Evolutionary conservation across 202 grass and related monocot species (phyloP), one percentile per base, ranked within the genome.

Genomic region (Alloteropsis angusta): DNA sequence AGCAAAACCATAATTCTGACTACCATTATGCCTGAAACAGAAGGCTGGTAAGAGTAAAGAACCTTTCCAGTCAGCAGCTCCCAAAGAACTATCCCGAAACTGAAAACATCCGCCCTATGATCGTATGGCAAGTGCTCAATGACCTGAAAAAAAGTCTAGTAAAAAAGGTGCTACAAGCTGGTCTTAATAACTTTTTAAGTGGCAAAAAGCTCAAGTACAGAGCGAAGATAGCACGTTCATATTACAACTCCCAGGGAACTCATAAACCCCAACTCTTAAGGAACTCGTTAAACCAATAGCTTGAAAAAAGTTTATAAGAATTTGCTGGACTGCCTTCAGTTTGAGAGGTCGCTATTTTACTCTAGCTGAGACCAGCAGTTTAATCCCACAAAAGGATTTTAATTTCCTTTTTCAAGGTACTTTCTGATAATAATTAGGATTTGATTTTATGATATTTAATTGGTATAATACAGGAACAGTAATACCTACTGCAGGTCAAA

Each of bases 1-100:
- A 42, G 48, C 16, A 55, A 25, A 84, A 53, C 3, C 77, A 61
- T 12, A 76, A 15, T 36, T 60, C 9, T 65, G 48, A 65, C 6
- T 55, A 11, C 32, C 4, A 71, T 28, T 74, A 66, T 35, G 42
- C 59, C 26, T 57, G 22, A 5, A 77, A 83, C 6, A 60, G 54
- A 38, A 38, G 10, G 26, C 17, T 83, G 37, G 13, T 14, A 45
- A 45, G 19, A 63, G 38, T 71, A 75, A 68, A 75, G 35, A 85
- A 92, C 92, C 89, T 95, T 95, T 83, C 80, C 78, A 21, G 84
- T 79, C 62, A 92, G 44, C 6, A 95, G 72, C 70, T 95, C 92
- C 92, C 92, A 95, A 44, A 95, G 79, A 61, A 95, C 92, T 87
- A 95, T 87, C 5, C 89, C 92, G 55, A 95, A 95, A 81, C 92